Conservation (phyloP, 768 basidiomycete genomes). For the Leccinum subgranulosum region DNA sequence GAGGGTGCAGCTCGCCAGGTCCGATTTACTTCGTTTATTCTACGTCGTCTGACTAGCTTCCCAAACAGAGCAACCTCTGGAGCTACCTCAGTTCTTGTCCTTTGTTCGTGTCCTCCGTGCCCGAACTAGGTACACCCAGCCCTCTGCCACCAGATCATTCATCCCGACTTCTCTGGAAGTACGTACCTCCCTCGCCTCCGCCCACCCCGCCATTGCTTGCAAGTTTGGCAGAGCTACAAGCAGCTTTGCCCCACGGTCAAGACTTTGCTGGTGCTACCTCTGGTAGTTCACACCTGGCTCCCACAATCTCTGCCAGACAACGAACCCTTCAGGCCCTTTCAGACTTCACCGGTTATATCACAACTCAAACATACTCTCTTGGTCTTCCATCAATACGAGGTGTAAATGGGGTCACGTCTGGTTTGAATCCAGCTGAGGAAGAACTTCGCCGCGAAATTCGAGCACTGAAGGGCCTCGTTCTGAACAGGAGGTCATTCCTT, state of each 20-base stretch:
- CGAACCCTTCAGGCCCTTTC: conserved; percentile 63
- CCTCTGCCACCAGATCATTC: conserved; percentile 13
- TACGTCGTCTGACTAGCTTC: not conserved
- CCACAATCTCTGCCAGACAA: conserved; percentile 42
- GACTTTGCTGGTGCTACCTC: conserved; percentile 10
- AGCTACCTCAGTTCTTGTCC: conserved; percentile 49
- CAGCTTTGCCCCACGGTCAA: conserved; percentile 21
- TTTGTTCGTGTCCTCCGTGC: conserved; percentile 43
- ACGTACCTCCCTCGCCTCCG: conserved; percentile 29
- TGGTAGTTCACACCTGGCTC: conserved; percentile 2
- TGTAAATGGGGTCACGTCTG: conserved; percentile 13
- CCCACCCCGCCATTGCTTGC: conserved; percentile 29
- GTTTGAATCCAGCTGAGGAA: conserved; percentile 42
- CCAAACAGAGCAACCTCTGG: conserved; percentile 53
- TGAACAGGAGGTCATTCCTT: conserved; percentile 56
- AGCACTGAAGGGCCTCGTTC: conserved; percentile 72
- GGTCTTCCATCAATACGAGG: conserved; percentile 16
- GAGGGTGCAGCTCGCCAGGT: conserved; percentile 58
- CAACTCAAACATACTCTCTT: conserved; percentile 61
- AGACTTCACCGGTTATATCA: conserved; percentile 77
- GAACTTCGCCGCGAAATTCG: conserved; percentile 72
- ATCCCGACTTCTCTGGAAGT: conserved; percentile 37
- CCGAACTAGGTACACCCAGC: conserved; percentile 4
- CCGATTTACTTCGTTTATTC: conserved; percentile 8
- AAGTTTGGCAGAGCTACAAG: conserved; percentile 18